Evolutionary conservation across 306 rosid species (phyloP).

Genomic region (Biancaea sappan): DNA sequence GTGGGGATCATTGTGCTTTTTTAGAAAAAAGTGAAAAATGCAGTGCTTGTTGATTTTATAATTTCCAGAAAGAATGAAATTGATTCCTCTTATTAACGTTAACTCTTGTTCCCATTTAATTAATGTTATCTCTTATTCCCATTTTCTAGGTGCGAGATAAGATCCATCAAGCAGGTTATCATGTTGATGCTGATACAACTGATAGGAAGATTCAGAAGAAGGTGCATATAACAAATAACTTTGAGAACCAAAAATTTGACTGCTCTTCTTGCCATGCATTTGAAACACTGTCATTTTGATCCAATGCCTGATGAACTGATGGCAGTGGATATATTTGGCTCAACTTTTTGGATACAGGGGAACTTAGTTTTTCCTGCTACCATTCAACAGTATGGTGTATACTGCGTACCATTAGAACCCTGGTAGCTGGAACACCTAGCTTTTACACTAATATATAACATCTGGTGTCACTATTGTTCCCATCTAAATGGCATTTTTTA

Average conservation of each 20-base stretch:
- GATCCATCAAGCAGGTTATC: slow-evolving; percentile 73
- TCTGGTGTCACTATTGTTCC: background rate
- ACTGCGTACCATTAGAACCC: background rate
- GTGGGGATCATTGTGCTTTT: slow-evolving; percentile 2
- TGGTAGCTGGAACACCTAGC: no score
- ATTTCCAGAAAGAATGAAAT: background rate
- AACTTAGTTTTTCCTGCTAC: background rate
- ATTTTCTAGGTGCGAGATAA: slow-evolving; percentile 67
- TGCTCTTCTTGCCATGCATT: background rate
- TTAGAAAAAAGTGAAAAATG: slow-evolving; percentile 12
- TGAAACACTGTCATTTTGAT: slow-evolving; percentile 19
- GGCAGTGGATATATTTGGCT: background rate
- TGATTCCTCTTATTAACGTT: background rate
- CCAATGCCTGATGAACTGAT: slow-evolving; percentile 4
- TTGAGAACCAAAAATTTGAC: background rate
- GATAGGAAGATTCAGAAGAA: slow-evolving; percentile 94
- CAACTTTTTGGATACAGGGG: slow-evolving; percentile 1
- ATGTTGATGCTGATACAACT: slow-evolving; percentile 80
- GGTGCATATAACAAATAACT: slow-evolving; percentile 40
- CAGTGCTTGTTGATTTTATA: background rate
- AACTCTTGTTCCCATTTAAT: slow-evolving; percentile 24
- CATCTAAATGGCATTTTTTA: background rate
- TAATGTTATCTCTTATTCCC: slow-evolving; percentile 19
- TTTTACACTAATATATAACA: no score
- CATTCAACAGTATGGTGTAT: background rate